Conservation (phyloP, 1,284 basidiomycete genomes). For the Ceratobasidium sp. region DNA sequence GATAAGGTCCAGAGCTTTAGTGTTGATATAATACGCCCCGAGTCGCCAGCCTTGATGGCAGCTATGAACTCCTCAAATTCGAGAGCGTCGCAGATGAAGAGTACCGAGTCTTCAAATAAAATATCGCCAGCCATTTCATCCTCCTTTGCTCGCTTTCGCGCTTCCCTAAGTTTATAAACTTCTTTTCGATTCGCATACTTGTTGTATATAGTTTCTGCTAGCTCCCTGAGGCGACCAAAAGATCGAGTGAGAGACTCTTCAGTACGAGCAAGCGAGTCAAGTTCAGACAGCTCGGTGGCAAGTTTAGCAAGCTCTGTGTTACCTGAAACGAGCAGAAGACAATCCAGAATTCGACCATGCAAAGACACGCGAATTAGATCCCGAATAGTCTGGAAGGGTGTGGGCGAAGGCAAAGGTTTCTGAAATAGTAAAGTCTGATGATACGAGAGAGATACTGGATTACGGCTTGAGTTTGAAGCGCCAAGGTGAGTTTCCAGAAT, state of each 20-base stretch:
- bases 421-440: conserved; percentile 57
- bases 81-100: conserved; percentile 60
- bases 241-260: background rate
- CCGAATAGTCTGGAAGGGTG: conserved; percentile 57
- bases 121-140: conserved; percentile 54
- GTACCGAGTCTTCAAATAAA: conserved; percentile 59
- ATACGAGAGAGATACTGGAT: conserved; percentile 57
- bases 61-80: conserved; percentile 58
- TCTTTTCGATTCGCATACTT: conserved; percentile 5
- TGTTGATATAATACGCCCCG: conserved; percentile 57
- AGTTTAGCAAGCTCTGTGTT: conserved; percentile 51
- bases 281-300: conserved; percentile 50
- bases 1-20: conserved; percentile 58
- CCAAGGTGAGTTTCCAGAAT: conserved; percentile 58
- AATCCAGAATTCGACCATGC: conserved; percentile 59
- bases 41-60: conserved; percentile 60
- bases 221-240: conserved; percentile 44
- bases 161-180: conserved; percentile 25
- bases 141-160: conserved; percentile 33
- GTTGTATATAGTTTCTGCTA: conserved; percentile 51
- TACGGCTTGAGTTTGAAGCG: conserved; percentile 54
- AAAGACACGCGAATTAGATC: conserved; percentile 60
- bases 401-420: conserved; percentile 58
- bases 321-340: conserved; percentile 56
- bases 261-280: conserved; percentile 47